Percentiles rank a stretch among this genome's conserved stretches.
phyloP scores from a whole-genome alignment of 257 asterid genomes.

The Fraxinus americana region DNA sequence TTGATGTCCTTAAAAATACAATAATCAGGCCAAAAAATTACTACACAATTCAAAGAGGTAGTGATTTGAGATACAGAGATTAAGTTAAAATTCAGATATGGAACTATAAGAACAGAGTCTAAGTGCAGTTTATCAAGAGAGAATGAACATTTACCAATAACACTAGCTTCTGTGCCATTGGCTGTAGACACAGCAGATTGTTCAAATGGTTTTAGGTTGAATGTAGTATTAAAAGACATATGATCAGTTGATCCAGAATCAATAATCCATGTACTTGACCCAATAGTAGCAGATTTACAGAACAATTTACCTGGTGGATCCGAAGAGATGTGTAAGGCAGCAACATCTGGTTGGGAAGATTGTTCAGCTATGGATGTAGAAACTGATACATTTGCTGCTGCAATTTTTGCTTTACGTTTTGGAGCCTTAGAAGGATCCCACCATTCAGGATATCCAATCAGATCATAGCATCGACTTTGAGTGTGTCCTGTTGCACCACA shows the following conservation, averaged over 20 bases:
- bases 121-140: too few species aligned
- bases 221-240: not conserved
- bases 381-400: not conserved
- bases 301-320: not conserved
- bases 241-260: not conserved
- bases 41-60: not conserved
- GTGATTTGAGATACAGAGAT: not conserved
- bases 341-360: not conserved
- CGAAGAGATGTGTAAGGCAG: not conserved
- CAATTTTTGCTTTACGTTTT: not conserved
- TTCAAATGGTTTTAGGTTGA: not conserved
- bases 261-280: not conserved
- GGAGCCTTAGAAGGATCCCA: conserved; percentile 7
- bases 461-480: not conserved
- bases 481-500: not conserved
- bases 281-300: not conserved
- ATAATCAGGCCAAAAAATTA: not conserved
- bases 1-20: not conserved
- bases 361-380: not conserved
- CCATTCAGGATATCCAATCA: conserved; percentile 12
- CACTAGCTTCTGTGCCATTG: not conserved
- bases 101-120: too few species aligned
- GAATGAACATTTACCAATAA: too few species aligned
- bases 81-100: not conserved
- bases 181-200: not conserved